These are phyloP conservation scores for Erysimum cheiri DNA, from an alignment of 441 rosid species.

Conservation along the genomic window DNA sequence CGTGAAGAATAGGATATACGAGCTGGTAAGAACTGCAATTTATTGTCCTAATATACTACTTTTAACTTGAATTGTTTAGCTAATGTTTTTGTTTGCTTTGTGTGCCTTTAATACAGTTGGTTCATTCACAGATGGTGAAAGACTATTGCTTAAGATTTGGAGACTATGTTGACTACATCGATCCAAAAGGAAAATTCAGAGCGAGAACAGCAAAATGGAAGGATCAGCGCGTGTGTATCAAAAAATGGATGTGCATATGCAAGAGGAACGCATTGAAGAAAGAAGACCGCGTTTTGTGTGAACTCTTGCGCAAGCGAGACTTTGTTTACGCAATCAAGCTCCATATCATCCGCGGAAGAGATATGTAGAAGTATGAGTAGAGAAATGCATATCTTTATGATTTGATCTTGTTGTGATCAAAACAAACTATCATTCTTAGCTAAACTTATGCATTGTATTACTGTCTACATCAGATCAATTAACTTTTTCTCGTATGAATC, in stretches of 20 bases:
- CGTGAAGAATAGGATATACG: slow-evolving; percentile 26
- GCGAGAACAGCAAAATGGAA: slow-evolving; percentile 3
- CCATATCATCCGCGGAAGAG: slow-evolving; percentile 5
- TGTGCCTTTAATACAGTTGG: slow-evolving; percentile 13
- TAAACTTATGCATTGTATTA: background rate
- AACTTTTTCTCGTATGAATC: background rate
- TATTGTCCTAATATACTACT: background rate
- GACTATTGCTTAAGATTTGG: slow-evolving; percentile 26
- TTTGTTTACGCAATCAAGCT: slow-evolving; percentile 32
- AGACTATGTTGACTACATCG: background rate
- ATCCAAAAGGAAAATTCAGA: background rate
- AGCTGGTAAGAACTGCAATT: slow-evolving; percentile 28
- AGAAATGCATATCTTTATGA: slow-evolving; percentile 10
- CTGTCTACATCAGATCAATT: background rate
- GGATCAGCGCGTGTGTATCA: slow-evolving; percentile 31
- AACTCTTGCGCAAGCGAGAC: slow-evolving; percentile 13
- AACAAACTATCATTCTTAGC: background rate
- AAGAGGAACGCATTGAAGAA: slow-evolving; percentile 11
- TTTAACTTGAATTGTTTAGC: background rate
- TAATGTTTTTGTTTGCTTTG: slow-evolving; percentile 5
- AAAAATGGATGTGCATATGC: slow-evolving; percentile 24
- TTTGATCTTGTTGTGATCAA: background rate
- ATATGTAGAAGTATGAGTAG: slow-evolving; percentile 21
- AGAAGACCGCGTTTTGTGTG: slow-evolving; percentile 35
- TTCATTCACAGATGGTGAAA: slow-evolving; percentile 25